Base-by-base conservation (phyloP, 768 basidiomycete genomes). In the Mycena crocata region DNA sequence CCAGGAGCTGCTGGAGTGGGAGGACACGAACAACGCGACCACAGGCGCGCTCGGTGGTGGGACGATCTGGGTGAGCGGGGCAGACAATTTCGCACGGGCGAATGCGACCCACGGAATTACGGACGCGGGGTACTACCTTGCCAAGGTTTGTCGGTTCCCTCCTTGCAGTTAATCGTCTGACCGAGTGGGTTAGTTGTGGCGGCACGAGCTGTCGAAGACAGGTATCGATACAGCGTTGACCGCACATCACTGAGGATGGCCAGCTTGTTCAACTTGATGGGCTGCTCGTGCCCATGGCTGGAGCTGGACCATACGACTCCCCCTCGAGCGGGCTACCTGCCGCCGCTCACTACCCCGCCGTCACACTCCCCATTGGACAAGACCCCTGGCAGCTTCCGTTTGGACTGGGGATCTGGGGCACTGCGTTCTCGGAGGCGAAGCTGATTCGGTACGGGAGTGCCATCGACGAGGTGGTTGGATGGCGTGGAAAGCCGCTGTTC, bases 221-320 rank as follows among this genome's bases (percentile, higher is more conserved):
- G 59, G 59, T 10, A 61, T 61, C 39, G 59, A 61, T 40, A 52
- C 59, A 12, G 59, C 49, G 3, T 50, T 61, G 13, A 61, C 49
- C n/a, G 14, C 59, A 61, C 49, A 61, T 52, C 26, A 30, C 49
- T 30, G 39, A n/a, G 13, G 31, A 61, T 35, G 59, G 59, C 21
- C 51, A 35, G 24, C n/a, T 61, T 30, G 24, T 40, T 7, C 28
- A 32, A n/a, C 59, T 61, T 23, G 49, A 61, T 19, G 59, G 48
- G 37, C 48, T 61, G 21, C 59, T 61, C n/a, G 59, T 61, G 39
- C 59, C 59, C 14, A 61, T 61, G 59, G 50, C 59, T 14, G 59
- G 59, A 13, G 59, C 39, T 12, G 59, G 59, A 1, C 39, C 28
- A 23, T 61, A 32, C 59, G 59, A 61, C 28, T 30, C 49, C 30